These are phyloP conservation scores for Colletotrichum paranaense DNA, from an alignment of 2,329 filamentous ascomycete genomes.

Conservation along the genomic window DNA sequence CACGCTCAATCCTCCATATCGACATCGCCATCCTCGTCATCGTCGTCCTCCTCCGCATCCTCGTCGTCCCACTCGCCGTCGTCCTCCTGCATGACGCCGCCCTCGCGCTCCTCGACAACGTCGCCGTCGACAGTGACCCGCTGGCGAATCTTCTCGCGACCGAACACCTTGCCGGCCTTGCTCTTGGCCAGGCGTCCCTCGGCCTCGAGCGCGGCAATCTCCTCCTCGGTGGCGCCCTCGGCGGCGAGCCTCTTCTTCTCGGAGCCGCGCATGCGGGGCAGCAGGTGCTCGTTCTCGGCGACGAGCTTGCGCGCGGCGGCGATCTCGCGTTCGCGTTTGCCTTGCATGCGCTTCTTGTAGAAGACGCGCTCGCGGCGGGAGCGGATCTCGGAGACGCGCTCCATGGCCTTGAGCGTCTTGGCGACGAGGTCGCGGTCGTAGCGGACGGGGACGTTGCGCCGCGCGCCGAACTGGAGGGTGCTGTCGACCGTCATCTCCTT, in stretches of 20 bases:
- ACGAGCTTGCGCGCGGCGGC: slow-evolving; percentile 88
- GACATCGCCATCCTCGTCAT: slow-evolving; percentile 41
- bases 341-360: slow-evolving; percentile 93
- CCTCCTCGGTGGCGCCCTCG: slow-evolving; percentile 56
- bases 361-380: slow-evolving; percentile 87
- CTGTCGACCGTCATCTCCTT: slow-evolving; percentile 84
- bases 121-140: slow-evolving; percentile 51
- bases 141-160: slow-evolving; percentile 54
- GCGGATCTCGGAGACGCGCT: slow-evolving; percentile 88
- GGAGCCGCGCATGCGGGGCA: slow-evolving; percentile 77
- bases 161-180: slow-evolving; percentile 52
- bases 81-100: slow-evolving; percentile 36
- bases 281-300: slow-evolving; percentile 89
- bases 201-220: slow-evolving; percentile 58
- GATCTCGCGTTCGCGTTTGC: slow-evolving; percentile 86
- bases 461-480: slow-evolving; percentile 90
- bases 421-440: slow-evolving; percentile 94
- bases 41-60: slow-evolving; percentile 38
- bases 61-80: slow-evolving; percentile 35
- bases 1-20: slow-evolving; percentile 46
- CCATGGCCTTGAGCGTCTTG: slow-evolving; percentile 92
- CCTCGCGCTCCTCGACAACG: slow-evolving; percentile 43
- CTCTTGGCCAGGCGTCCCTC: slow-evolving; percentile 44
- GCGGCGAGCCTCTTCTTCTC: slow-evolving; percentile 70
- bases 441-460: slow-evolving; percentile 92